phyloP scores from a whole-genome alignment of 2,329 filamentous ascomycete genomes.

The Rhynchosporium secalis region DNA sequence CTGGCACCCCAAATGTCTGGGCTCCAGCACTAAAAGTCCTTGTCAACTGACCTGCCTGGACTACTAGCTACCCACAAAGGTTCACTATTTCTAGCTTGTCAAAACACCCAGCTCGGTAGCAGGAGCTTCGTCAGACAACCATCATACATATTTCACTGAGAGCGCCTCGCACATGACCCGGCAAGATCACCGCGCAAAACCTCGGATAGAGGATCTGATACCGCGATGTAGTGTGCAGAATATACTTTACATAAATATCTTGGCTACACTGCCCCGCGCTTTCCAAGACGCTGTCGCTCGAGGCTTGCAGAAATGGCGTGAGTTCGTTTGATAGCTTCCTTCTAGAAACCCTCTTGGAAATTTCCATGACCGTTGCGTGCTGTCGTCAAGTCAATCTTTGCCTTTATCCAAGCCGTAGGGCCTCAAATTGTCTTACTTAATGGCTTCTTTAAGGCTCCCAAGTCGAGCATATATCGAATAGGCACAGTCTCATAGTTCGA shows the following conservation, averaged over 20 bases:
- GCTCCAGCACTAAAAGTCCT: too few species aligned
- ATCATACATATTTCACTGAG: not conserved
- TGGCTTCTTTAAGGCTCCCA: not conserved
- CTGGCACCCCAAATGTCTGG: too few species aligned
- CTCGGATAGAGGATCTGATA: not conserved
- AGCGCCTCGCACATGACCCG: not conserved
- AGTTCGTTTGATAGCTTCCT: conserved; percentile 1
- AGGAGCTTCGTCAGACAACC: not conserved
- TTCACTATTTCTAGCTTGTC: not conserved
- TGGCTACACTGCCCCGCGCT: not conserved
- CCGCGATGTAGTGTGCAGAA: not conserved
- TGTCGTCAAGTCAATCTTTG: not conserved
- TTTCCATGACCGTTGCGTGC: not conserved
- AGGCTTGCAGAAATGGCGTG: not conserved
- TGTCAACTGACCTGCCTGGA: too few species aligned
- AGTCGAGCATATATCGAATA: not conserved
- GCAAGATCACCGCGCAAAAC: not conserved
- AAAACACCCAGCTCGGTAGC: not conserved
- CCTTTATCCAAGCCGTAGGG: not conserved
- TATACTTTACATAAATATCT: not conserved
- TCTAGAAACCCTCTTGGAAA: not conserved
- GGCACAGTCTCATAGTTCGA: not conserved
- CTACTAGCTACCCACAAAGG: too few species aligned
- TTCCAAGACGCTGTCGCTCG: not conserved
- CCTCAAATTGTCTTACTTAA: not conserved